phyloP scores from a whole-genome alignment of 2,329 filamentous ascomycete genomes.

The Microascus cirrosus region DNA sequence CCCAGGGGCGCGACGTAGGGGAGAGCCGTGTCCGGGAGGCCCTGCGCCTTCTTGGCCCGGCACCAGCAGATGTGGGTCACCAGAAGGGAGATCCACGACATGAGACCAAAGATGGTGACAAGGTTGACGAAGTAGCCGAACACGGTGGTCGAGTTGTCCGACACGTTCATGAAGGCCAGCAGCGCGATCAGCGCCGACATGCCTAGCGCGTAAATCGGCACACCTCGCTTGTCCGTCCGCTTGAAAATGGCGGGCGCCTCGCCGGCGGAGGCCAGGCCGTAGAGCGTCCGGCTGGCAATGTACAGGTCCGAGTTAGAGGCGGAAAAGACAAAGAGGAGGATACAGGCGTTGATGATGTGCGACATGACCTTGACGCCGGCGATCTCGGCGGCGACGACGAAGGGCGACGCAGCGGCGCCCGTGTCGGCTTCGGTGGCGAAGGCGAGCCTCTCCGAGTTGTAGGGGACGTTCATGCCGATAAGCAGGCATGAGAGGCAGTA shows the following conservation, averaged over 20 bases:
- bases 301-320: constrained; percentile 71
- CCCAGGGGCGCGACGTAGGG: constrained; percentile 63
- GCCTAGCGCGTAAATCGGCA: constrained; percentile 55
- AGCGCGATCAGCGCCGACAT: constrained; percentile 51
- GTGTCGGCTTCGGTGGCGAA: constrained; percentile 33
- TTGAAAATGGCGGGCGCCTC: constrained; percentile 63
- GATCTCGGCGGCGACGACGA: constrained; percentile 60
- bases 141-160: constrained; percentile 41
- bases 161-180: constrained; percentile 58
- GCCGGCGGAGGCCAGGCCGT: constrained; percentile 60
- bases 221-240: constrained; percentile 58
- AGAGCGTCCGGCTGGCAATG: constrained; percentile 62
- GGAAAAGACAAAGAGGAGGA: constrained; percentile 65
- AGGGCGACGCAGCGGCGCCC: constrained; percentile 55
- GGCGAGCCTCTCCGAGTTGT: constrained; percentile 47
- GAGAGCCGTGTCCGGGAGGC: constrained; percentile 40
- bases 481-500: constrained; percentile 65
- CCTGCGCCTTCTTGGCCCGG: constrained; percentile 49
- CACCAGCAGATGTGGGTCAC: constrained; percentile 59
- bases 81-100: constrained; percentile 59
- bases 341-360: constrained; percentile 62
- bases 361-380: constrained; percentile 53
- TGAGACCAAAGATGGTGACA: constrained; percentile 53
- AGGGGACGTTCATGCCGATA: constrained; percentile 67
- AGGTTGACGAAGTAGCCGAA: constrained; percentile 59